These are phyloP conservation scores for Colletotrichum karsti DNA, from an alignment of 2,329 filamentous ascomycete species.

Conservation along the genomic window DNA sequence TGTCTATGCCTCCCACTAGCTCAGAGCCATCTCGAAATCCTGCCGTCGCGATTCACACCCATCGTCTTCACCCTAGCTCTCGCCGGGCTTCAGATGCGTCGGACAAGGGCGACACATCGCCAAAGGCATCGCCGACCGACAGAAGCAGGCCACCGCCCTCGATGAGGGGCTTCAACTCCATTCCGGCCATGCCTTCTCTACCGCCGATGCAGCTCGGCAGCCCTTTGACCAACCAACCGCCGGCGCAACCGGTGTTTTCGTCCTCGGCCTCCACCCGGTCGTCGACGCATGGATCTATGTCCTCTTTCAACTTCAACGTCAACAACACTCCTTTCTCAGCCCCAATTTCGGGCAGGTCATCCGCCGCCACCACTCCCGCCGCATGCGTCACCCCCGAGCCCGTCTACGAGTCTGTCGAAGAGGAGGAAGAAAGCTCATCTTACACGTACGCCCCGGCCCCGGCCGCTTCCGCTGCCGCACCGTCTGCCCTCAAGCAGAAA, in stretches of 20 bases:
- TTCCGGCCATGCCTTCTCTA: constrained; percentile 22
- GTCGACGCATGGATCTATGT: constrained; percentile 12
- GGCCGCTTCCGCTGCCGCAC: not conserved
- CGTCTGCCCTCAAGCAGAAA: constrained; percentile 27
- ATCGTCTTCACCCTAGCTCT: constrained; percentile 37
- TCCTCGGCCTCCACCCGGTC: constrained; percentile 27
- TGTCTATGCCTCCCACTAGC: constrained; percentile 10
- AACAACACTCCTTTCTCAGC: constrained; percentile 15
- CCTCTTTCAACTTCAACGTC: constrained; percentile 28
- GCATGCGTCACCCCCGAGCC: constrained; percentile 25
- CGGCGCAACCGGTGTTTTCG: not conserved
- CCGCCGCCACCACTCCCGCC: constrained; percentile 25
- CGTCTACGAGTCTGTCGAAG: constrained; percentile 19
- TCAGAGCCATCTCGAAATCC: not conserved
- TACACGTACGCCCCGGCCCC: constrained; percentile 14
- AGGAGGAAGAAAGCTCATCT: constrained; percentile 2
- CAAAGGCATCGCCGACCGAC: constrained; percentile 4
- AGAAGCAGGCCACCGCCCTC: constrained; percentile 37
- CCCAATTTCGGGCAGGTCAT: constrained; percentile 26
- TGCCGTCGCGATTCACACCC: constrained; percentile 2
- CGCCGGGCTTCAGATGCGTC: constrained; percentile 41
- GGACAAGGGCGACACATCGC: constrained; percentile 20
- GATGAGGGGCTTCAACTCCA: constrained; percentile 39
- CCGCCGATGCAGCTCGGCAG: constrained; percentile 19
- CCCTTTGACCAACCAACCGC: not conserved